Conservation (phyloP, 768 basidiomycete species). For the Podaxis sp. region DNA sequence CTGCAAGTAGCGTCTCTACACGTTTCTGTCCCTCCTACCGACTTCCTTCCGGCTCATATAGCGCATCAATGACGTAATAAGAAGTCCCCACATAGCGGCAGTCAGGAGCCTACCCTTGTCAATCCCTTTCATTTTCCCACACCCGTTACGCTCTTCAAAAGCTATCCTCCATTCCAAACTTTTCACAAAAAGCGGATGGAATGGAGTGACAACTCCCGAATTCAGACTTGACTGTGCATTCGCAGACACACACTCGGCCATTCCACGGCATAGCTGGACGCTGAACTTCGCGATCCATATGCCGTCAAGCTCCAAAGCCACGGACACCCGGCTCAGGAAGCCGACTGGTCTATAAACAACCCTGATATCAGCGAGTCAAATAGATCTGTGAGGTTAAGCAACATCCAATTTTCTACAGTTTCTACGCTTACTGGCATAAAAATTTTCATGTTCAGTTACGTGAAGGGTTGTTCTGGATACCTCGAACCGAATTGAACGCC, state of each 20-base stretch:
- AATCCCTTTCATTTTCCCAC: background rate
- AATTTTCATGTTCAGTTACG: constrained; percentile 6
- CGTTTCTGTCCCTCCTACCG: background rate
- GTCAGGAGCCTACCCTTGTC: background rate
- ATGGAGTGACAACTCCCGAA: background rate
- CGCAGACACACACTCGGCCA: background rate
- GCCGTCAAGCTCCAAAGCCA: background rate
- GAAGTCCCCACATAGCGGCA: background rate
- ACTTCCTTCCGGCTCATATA: constrained; percentile 5
- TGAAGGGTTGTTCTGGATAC: background rate
- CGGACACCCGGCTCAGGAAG: background rate
- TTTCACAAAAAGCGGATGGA: background rate
- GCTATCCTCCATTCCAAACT: constrained; percentile 1
- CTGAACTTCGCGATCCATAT: background rate
- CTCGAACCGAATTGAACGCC: background rate
- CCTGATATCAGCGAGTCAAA: background rate
- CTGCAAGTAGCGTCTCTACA: background rate
- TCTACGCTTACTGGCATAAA: background rate
- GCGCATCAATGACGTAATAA: constrained; percentile 18
- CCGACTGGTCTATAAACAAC: background rate
- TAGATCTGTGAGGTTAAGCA: background rate
- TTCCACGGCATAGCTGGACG: background rate
- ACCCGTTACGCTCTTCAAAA: background rate
- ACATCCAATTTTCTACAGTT: background rate
- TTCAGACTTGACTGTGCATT: background rate